phyloP scores from a whole-genome alignment of 495 filamentous ascomycete genomes.

The Tuber indicum region DNA sequence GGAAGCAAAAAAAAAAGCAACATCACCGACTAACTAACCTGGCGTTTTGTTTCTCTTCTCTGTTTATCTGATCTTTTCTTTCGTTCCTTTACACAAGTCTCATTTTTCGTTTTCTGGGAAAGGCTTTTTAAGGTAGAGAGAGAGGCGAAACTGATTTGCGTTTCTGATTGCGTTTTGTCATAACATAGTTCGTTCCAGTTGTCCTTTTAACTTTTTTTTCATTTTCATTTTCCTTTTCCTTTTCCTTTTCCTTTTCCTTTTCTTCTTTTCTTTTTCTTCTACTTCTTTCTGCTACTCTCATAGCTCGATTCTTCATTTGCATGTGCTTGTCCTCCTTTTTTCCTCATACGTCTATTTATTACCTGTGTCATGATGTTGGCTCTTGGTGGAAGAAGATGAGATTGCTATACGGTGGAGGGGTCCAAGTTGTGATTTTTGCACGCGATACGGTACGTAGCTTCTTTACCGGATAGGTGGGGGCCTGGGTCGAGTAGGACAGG shows the following conservation, averaged over 20 bases:
- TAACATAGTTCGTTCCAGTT: conserved; percentile 26
- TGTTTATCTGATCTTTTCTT: conserved; percentile 27
- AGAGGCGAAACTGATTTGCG: conserved; percentile 38
- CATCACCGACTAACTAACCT: conserved; percentile 47
- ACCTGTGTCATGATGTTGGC: conserved; percentile 48
- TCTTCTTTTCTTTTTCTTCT: conserved; percentile 27
- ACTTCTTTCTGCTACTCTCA: conserved; percentile 42
- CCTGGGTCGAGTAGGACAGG: conserved; percentile 54
- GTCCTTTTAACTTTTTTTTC: conserved; percentile 28
- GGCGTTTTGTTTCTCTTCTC: conserved; percentile 34
- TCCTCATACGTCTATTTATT: conserved; percentile 35
- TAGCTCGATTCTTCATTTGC: conserved; percentile 46
- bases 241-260: conserved; percentile 26
- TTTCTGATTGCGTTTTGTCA: conserved; percentile 37
- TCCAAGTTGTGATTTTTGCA: background rate
- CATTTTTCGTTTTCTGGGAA: conserved; percentile 28
- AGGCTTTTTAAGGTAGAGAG: conserved; percentile 38
- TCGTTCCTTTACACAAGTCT: conserved; percentile 31
- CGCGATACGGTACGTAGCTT: conserved; percentile 43
- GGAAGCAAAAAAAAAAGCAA: conserved; percentile 48
- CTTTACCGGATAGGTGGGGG: conserved; percentile 60
- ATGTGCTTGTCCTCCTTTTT: conserved; percentile 50
- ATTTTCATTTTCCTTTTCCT: conserved; percentile 31
- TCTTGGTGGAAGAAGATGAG: conserved; percentile 50
- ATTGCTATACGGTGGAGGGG: background rate